Conservation (phyloP, 495 filamentous ascomycete species). For the Penicillium herquei region DNA sequence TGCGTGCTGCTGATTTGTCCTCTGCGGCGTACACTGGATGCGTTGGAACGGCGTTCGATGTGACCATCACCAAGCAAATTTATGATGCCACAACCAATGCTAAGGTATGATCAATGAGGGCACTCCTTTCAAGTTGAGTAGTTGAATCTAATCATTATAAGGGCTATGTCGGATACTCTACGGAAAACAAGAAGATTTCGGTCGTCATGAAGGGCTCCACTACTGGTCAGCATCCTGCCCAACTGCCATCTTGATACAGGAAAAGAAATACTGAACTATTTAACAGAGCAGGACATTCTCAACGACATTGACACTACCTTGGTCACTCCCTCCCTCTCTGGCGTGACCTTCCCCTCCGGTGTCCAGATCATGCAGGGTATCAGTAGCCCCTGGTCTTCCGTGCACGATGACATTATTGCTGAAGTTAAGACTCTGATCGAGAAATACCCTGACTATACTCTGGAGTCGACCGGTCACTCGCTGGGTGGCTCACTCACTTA, state of each 20-base stretch:
- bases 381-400: constrained; percentile 27
- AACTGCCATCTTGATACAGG: not conserved
- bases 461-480: constrained; percentile 36
- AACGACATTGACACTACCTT: constrained; percentile 37
- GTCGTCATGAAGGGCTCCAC: constrained; percentile 37
- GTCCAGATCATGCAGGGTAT: constrained; percentile 32
- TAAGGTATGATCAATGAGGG: constrained; percentile 18
- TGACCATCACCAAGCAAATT: constrained; percentile 33
- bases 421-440: constrained; percentile 28
- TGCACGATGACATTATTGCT: constrained; percentile 29
- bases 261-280: not conserved
- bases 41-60: constrained; percentile 27
- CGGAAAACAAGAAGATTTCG: constrained; percentile 23
- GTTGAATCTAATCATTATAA: constrained; percentile 2
- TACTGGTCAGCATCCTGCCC: constrained; percentile 15
- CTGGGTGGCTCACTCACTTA: constrained; percentile 36
- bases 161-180: constrained; percentile 35
- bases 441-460: constrained; percentile 27
- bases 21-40: constrained; percentile 36
- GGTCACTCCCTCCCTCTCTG: constrained; percentile 28
- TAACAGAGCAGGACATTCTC: constrained; percentile 26
- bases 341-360: constrained; percentile 29
- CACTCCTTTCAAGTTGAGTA: not conserved
- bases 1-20: constrained; percentile 32
- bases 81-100: constrained; percentile 25